A percentile compares a stretch with the other conserved stretches of the same genome.
phyloP scores from a whole-genome alignment of 2,329 filamentous ascomycete species.

The Pseudogymnoascus sp. region DNA sequence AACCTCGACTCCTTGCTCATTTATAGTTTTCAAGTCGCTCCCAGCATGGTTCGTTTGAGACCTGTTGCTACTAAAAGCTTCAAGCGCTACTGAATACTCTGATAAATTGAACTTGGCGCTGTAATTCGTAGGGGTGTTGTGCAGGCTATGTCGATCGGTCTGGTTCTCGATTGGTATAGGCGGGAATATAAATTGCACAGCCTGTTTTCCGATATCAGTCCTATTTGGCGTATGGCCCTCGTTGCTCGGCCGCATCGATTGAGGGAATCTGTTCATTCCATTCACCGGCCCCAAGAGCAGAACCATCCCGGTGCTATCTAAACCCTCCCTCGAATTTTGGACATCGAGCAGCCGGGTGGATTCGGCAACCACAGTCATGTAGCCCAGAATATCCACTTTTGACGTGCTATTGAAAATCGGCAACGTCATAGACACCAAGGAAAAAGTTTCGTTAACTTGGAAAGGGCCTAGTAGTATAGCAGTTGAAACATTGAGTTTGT shows the following conservation, averaged over 20 bases:
- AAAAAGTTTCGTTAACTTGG: slow-evolving; percentile 60
- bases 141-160: slow-evolving; percentile 41
- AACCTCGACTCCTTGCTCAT: slow-evolving; percentile 62
- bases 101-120: slow-evolving; percentile 46
- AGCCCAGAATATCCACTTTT: slow-evolving; percentile 61
- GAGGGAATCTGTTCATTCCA: slow-evolving; percentile 55
- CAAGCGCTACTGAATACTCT: slow-evolving; percentile 54
- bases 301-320: slow-evolving; percentile 62
- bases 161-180: slow-evolving; percentile 36
- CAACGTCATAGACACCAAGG: slow-evolving; percentile 71
- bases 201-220: slow-evolving; percentile 33
- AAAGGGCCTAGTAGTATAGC: slow-evolving; percentile 72
- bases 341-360: slow-evolving; percentile 56
- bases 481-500: slow-evolving; percentile 35
- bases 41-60: slow-evolving; percentile 57
- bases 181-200: slow-evolving; percentile 54
- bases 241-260: slow-evolving; percentile 38
- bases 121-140: slow-evolving; percentile 28
- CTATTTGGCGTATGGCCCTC: slow-evolving; percentile 34
- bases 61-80: slow-evolving; percentile 47
- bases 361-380: slow-evolving; percentile 72
- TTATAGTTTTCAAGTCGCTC: slow-evolving; percentile 57
- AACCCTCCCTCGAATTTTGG: slow-evolving; percentile 55
- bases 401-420: slow-evolving; percentile 64
- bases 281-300: slow-evolving; percentile 62